Evolutionary conservation across 2,329 filamentous ascomycete species (phyloP).

Genomic region (Arthrinium puccinioides): DNA sequence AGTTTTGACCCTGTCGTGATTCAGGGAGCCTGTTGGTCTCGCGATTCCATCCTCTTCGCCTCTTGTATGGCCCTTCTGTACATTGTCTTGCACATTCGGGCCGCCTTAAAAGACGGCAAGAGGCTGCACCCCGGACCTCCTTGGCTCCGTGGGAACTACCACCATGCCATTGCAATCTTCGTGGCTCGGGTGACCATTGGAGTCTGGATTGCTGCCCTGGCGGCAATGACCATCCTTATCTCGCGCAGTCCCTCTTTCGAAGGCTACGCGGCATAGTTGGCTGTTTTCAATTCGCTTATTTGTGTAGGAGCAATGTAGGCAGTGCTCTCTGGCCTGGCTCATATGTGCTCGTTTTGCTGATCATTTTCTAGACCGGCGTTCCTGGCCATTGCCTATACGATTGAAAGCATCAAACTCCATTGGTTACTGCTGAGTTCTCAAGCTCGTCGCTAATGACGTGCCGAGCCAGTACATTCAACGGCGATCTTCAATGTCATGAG

Average conservation of each 20-base stretch:
- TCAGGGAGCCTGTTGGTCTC: constrained; percentile 17
- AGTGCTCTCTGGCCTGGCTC: not conserved
- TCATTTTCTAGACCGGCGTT: constrained; percentile 16
- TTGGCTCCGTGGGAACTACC: constrained; percentile 19
- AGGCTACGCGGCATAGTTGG: no score
- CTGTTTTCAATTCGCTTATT: constrained; percentile 21
- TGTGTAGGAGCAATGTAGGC: constrained; percentile 23
- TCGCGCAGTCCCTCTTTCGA: no score
- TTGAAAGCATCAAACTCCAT: constrained; percentile 21
- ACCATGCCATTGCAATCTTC: constrained; percentile 22
- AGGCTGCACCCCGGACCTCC: constrained; percentile 14
- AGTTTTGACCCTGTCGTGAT: constrained; percentile 13
- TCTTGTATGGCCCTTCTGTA: constrained; percentile 18
- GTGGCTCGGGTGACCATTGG: constrained; percentile 19
- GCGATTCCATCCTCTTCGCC: constrained; percentile 23
- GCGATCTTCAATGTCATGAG: constrained; percentile 13
- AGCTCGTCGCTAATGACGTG: constrained; percentile 15
- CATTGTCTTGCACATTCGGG: constrained; percentile 20
- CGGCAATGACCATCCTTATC: constrained; percentile 21
- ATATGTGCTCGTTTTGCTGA: constrained; percentile 4
- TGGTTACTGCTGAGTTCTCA: constrained; percentile 18
- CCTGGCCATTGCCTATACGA: constrained; percentile 19
- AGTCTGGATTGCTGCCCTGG: constrained; percentile 21
- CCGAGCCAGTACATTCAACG: constrained; percentile 14
- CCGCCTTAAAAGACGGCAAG: constrained; percentile 15